Evolutionary conservation across 164 flowering plant species (phyloP).

Genomic region (Vitis cinerea): DNA sequence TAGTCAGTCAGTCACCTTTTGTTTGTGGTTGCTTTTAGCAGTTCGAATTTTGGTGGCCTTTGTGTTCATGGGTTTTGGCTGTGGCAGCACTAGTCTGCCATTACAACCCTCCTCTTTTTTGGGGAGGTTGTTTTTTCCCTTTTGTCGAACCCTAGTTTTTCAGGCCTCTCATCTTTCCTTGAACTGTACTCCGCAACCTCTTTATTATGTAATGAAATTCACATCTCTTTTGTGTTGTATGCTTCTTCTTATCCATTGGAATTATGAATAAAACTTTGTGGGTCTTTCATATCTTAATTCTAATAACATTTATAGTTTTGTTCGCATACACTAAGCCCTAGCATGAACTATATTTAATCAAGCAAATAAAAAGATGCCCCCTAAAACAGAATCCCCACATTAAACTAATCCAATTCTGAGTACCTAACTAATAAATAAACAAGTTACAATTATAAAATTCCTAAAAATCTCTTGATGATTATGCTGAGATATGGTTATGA

Average conservation of each 20-base stretch:
- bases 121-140: slow-evolving; percentile 30
- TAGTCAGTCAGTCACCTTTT: not conserved
- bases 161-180: slow-evolving; percentile 26
- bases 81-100: slow-evolving; percentile 38
- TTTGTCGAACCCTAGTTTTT: slow-evolving; percentile 36
- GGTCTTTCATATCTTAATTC: too few species aligned
- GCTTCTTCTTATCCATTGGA: slow-evolving; percentile 1
- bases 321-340: too few species aligned
- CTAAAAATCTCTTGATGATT: not conserved
- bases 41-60: slow-evolving; percentile 20
- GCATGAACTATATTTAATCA: too few species aligned
- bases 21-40: slow-evolving; percentile 18
- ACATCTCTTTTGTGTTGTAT: slow-evolving; percentile 19
- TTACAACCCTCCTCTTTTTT: slow-evolving; percentile 21
- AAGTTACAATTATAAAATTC: too few species aligned
- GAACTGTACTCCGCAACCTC: slow-evolving; percentile 27
- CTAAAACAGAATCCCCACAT: too few species aligned
- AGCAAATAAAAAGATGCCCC: too few species aligned
- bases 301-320: too few species aligned
- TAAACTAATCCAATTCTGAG: too few species aligned
- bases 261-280: slow-evolving; percentile 12
- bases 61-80: slow-evolving; percentile 39
- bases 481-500: not conserved
- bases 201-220: slow-evolving; percentile 11
- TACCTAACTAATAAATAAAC: too few species aligned